Conservation (phyloP, 2,329 filamentous ascomycete genomes). For the Fusarium algeriense region DNA sequence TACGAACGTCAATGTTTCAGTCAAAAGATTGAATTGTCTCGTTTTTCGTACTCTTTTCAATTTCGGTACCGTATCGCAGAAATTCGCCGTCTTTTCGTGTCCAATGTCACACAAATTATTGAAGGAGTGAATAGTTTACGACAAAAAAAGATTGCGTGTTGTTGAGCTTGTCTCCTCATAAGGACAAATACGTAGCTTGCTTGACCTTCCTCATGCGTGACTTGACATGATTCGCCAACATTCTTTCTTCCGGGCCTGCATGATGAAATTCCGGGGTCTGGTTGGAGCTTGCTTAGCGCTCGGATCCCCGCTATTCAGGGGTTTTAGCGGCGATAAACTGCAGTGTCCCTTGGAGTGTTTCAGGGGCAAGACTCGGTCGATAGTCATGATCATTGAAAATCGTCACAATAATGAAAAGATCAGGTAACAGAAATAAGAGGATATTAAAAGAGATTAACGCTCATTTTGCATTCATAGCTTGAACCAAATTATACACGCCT, state of each 20-base stretch:
- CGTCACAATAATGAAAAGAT: not conserved
- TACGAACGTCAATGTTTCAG: slow-evolving; percentile 11
- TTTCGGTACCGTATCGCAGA: not conserved
- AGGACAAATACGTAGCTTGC: slow-evolving; percentile 34
- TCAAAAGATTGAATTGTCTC: not conserved
- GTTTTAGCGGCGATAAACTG: slow-evolving; percentile 29
- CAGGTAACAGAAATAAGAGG: not conserved
- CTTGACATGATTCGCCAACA: slow-evolving; percentile 24
- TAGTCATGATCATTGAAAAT: not conserved
- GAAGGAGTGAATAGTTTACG: slow-evolving; percentile 4
- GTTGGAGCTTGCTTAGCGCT: slow-evolving; percentile 33
- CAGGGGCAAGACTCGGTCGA: slow-evolving; percentile 28
- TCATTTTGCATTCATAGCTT: slow-evolving; percentile 24
- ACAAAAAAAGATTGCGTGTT: slow-evolving; percentile 22
- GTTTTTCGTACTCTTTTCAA: slow-evolving; percentile 4
- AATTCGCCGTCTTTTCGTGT: not conserved
- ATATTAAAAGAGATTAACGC: not conserved
- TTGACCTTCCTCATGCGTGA: slow-evolving; percentile 18
- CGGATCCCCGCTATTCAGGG: slow-evolving; percentile 36
- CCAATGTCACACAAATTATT: not conserved
- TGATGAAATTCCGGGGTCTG: slow-evolving; percentile 31
- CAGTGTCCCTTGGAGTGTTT: slow-evolving; percentile 24
- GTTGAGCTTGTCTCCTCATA: slow-evolving; percentile 20
- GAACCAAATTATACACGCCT: slow-evolving; percentile 22
- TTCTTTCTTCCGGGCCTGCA: slow-evolving; percentile 25